phyloP scores from a whole-genome alignment of 169 alveolate genomes.

The Besnoitia besnoiti region DNA sequence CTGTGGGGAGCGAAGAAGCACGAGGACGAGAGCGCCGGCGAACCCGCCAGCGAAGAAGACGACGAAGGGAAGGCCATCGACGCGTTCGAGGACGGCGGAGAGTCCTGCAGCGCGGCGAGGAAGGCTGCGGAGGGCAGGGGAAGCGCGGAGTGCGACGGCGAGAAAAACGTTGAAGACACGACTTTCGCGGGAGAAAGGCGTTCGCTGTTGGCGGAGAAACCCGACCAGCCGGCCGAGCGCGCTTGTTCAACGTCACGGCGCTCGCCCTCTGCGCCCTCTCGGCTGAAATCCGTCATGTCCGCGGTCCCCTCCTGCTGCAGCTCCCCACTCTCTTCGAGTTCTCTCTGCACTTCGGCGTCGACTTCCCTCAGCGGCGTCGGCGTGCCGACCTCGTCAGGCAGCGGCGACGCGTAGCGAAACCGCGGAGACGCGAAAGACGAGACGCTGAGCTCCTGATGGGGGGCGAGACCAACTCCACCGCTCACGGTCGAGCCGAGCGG shows the following conservation, averaged over 20 bases:
- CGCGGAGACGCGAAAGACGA: background rate
- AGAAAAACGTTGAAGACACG: background rate
- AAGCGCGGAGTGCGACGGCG: background rate
- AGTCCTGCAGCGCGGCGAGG: background rate
- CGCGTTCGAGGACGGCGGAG: background rate
- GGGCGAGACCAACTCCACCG: too few relatives aligned
- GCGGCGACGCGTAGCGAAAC: background rate
- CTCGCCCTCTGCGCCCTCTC: background rate
- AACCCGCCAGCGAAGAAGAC: background rate
- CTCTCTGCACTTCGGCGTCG: background rate
- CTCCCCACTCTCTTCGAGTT: background rate
- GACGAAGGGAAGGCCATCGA: background rate
- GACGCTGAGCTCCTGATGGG: background rate
- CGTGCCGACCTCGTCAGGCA: background rate
- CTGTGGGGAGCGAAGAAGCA: too few relatives aligned
- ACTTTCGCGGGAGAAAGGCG: too few relatives aligned
- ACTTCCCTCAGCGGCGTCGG: background rate
- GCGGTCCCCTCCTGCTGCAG: background rate
- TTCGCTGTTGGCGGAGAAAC: too few relatives aligned
- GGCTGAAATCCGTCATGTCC: background rate
- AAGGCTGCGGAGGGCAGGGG: background rate
- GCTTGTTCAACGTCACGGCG: too few relatives aligned
- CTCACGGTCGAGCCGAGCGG: too few relatives aligned
- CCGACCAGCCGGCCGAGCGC: too few relatives aligned
- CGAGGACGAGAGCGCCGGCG: too few relatives aligned